phyloP scores from a whole-genome alignment of 352 stramenopile species.

The Phytophthora litchii region DNA sequence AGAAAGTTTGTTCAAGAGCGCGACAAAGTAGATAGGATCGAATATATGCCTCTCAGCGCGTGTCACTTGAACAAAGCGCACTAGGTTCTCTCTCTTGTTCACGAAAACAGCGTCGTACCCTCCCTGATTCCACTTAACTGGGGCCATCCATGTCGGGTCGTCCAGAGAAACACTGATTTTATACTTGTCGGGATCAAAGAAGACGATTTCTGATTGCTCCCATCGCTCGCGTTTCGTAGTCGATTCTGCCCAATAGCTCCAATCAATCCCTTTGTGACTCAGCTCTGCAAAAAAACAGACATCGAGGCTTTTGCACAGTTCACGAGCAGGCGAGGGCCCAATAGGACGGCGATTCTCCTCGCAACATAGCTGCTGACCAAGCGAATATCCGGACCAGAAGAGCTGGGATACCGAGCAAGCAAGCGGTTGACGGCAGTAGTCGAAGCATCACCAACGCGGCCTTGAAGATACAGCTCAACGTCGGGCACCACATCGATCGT shows the following conservation, averaged over 20 bases:
- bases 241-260: conserved; percentile 1
- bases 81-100: conserved; percentile 9
- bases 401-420: conserved; percentile 3
- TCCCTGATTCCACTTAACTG: conserved; percentile 4
- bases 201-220: neutral
- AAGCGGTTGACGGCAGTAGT: neutral
- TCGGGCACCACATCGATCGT: neutral
- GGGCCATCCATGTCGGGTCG: conserved; percentile 7
- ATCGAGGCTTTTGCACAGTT: conserved; percentile 1
- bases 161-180: neutral
- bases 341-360: neutral
- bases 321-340: neutral
- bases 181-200: conserved; percentile 2
- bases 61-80: conserved; percentile 10
- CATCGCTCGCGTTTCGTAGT: neutral
- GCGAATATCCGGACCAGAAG: neutral
- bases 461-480: conserved; percentile 3
- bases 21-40: neutral
- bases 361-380: conserved; percentile 8
- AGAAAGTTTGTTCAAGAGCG: conserved; percentile 3
- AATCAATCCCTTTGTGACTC: neutral
- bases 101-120: conserved; percentile 12
- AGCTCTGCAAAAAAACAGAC: conserved; percentile 7
- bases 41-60: neutral
- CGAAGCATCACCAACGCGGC: neutral